Evolutionary conservation across 495 filamentous ascomycete species (phyloP), one percentile per base, ranked within the genome.

Genomic region (Daldinia vernicosa): DNA sequence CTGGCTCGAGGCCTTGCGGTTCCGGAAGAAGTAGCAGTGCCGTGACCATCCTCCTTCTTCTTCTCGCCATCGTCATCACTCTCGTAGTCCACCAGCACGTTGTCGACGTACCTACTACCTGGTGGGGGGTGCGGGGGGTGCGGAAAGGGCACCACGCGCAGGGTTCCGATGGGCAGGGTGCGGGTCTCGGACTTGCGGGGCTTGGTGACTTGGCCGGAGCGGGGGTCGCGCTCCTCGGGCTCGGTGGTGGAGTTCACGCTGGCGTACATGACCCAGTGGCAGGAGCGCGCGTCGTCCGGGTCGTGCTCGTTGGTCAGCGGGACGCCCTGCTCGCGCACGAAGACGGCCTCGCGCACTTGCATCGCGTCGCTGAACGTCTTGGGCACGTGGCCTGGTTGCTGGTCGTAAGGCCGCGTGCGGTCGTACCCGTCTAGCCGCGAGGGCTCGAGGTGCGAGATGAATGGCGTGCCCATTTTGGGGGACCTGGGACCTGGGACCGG

Each of bases 251-350:
- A 76, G 64, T 81, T 79, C 47, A 86, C 81, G 22, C 81, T 83
- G 40, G 86, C 87, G 79, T 93, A 96, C 28, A 89, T 80, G 30
- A 97, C 83, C 90, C 92, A 97, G 68, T 97, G 94, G 82, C 88
- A 93, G 67, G 87, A 89, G 7, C 92, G 86, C 2, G 80, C 19
- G 77, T 98, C 95, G 77, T 97, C 93, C 2, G 79, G 78, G 81
- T 98, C 95, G 72, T 91, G 82, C 74, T 98, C 95, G 72, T 85
- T 84, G 2, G 87, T 86, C 0, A 87, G 77, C 0, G 90, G 85
- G 28, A 91, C 86, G 11, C 82, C 70, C 71, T 97, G 94, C 78
- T 97, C 94, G 22, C 84, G 63, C 14, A 94, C 87, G 78, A 93
- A 98, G 70, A 98, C 94, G 33, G 80, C 76, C 63, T 89, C 83